A percentile compares a stretch with the other conserved stretches of the same genome.
Evolutionary conservation across 371 early-diverging fungal species (phyloP).

Genomic region (Basidiobolus meristosporus): DNA sequence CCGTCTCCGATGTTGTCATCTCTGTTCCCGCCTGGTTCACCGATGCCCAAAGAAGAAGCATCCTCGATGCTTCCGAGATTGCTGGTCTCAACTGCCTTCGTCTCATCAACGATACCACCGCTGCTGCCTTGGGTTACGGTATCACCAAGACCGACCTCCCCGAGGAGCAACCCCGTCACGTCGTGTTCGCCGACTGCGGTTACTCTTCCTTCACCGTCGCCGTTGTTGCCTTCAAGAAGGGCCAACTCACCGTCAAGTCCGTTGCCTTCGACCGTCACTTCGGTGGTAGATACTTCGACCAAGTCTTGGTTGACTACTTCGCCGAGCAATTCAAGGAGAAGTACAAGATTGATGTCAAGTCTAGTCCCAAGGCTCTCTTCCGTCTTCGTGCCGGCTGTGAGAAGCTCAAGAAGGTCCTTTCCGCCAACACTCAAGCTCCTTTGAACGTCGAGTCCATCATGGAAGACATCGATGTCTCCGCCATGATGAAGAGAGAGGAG

Average conservation of each 20-base stretch:
- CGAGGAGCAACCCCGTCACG: slow-evolving; percentile 81
- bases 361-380: slow-evolving; percentile 78
- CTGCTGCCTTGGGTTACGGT: slow-evolving; percentile 88
- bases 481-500: slow-evolving; percentile 61
- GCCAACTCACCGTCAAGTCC: slow-evolving; percentile 79
- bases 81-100: slow-evolving; percentile 86
- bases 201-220: slow-evolving; percentile 80
- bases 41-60: slow-evolving; percentile 78
- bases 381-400: slow-evolving; percentile 84
- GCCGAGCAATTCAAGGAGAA: slow-evolving; percentile 77
- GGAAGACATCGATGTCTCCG: slow-evolving; percentile 82
- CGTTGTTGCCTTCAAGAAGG: slow-evolving; percentile 83
- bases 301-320: slow-evolving; percentile 61
- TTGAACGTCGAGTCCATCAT: slow-evolving; percentile 87
- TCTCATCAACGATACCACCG: slow-evolving; percentile 84
- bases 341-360: slow-evolving; percentile 81
- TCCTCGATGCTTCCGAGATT: slow-evolving; percentile 76
- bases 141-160: slow-evolving; percentile 94
- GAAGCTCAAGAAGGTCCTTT: slow-evolving; percentile 89
- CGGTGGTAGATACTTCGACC: slow-evolving; percentile 88
- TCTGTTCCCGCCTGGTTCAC: slow-evolving; percentile 91
- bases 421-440: slow-evolving; percentile 79
- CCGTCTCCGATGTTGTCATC: slow-evolving; percentile 85
- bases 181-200: slow-evolving; percentile 89
- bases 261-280: slow-evolving; percentile 80